Conservation (phyloP, 2,329 filamentous ascomycete species). For the Stromatinia cepivora region DNA sequence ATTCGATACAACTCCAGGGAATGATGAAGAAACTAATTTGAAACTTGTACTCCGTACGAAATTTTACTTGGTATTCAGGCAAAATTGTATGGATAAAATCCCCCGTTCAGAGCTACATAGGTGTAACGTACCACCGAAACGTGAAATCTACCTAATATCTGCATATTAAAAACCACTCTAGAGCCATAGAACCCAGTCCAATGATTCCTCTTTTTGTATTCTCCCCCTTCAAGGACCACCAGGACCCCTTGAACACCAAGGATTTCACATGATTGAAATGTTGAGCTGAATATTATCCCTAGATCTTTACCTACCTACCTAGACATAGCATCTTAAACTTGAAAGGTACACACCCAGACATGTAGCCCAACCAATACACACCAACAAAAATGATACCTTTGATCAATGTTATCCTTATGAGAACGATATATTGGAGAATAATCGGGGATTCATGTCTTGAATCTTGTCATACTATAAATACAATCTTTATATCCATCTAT, state of each 20-base stretch:
- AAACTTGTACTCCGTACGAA: background rate
- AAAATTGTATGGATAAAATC: constrained; percentile 17
- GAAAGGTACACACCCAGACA: too few species aligned
- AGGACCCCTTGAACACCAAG: background rate
- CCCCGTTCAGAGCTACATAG: background rate
- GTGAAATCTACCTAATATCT: background rate
- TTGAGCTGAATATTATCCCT: background rate
- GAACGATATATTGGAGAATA: background rate
- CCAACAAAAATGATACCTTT: background rate
- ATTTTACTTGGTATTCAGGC: background rate
- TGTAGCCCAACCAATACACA: background rate
- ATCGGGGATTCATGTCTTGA: background rate
- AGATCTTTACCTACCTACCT: background rate
- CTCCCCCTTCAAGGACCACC: background rate
- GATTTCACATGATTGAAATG: background rate
- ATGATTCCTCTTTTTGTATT: too few species aligned
- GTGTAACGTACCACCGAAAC: constrained; percentile 9
- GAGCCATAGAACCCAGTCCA: background rate
- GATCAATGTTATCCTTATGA: background rate
- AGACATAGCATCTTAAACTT: background rate
- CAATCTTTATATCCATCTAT: constrained; percentile 10
- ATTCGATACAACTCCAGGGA: background rate
- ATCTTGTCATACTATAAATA: background rate
- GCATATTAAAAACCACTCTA: background rate
- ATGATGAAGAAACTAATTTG: background rate